These are phyloP conservation scores for Cladosporium oxysporum DNA, from an alignment of 2,329 filamentous ascomycete species.

Conservation along the genomic window DNA sequence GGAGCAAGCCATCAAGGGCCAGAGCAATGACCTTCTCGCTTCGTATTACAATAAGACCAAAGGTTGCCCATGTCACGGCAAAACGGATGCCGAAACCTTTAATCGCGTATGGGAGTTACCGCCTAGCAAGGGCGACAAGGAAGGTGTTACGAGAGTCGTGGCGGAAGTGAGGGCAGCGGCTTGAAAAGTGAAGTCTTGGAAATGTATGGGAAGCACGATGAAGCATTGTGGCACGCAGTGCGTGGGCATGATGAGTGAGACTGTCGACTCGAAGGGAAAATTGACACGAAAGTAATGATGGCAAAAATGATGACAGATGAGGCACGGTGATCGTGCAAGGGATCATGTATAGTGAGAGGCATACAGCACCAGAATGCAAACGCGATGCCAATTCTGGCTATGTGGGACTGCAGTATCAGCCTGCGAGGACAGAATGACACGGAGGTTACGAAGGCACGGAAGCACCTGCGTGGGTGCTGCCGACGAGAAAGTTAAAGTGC, in stretches of 20 bases:
- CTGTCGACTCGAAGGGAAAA: background rate
- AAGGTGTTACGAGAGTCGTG: conserved; percentile 32
- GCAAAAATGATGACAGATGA: background rate
- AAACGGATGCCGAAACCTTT: conserved; percentile 31
- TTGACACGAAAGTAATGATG: background rate
- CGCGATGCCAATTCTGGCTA: background rate
- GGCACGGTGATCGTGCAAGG: background rate
- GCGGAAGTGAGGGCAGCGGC: conserved; percentile 26
- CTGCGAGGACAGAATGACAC: background rate
- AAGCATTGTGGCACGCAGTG: background rate
- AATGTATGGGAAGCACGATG: background rate
- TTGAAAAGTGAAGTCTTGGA: background rate
- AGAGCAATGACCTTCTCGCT: conserved; percentile 30
- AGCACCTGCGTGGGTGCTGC: background rate
- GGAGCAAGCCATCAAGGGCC: conserved; percentile 30
- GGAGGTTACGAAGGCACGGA: background rate
- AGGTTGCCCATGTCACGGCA: conserved; percentile 35
- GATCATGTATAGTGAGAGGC: background rate
- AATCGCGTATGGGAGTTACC: conserved; percentile 37
- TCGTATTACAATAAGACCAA: conserved; percentile 33
- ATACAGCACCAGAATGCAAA: background rate
- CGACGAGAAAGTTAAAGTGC: background rate
- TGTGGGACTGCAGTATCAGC: background rate
- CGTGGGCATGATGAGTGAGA: background rate
- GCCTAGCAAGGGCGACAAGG: conserved; percentile 24